phyloP scores from a whole-genome alignment of 345 rosid genomes.

The Brassica cretica region DNA sequence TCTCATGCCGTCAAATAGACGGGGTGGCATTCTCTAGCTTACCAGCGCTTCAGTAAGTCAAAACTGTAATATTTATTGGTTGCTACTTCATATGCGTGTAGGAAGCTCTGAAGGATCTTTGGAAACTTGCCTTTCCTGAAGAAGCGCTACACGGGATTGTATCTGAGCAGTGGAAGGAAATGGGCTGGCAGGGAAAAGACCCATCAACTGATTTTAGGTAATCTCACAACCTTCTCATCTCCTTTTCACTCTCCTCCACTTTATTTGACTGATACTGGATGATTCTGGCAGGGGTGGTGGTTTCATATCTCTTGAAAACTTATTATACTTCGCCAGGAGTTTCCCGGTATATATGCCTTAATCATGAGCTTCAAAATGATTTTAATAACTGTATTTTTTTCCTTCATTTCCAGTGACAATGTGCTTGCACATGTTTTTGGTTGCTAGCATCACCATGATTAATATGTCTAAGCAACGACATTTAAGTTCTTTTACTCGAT shows the following conservation, averaged over 20 bases:
- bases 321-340: constrained; percentile 77
- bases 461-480: background rate
- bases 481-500: background rate
- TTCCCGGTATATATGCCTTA: constrained; percentile 58
- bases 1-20: background rate
- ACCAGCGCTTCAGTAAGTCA: background rate
- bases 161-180: constrained; percentile 99
- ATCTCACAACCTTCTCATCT: background rate
- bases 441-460: background rate
- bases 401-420: background rate
- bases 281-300: constrained; percentile 91
- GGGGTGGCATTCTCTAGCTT: background rate
- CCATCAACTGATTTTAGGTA: constrained; percentile 99
- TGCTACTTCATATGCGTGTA: constrained; percentile 34
- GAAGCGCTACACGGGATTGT: constrained; percentile 80
- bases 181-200: constrained; percentile 99
- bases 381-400: background rate
- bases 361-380: background rate
- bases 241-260: background rate
- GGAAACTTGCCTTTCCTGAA: constrained; percentile 92
- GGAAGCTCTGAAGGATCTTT: constrained; percentile 86
- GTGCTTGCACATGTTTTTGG: background rate
- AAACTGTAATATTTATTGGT: background rate
- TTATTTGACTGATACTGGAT: constrained; percentile 3
- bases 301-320: constrained; percentile 94